Conservation (phyloP, 2,329 filamentous ascomycete genomes). For the Aureobasidium sp. region DNA sequence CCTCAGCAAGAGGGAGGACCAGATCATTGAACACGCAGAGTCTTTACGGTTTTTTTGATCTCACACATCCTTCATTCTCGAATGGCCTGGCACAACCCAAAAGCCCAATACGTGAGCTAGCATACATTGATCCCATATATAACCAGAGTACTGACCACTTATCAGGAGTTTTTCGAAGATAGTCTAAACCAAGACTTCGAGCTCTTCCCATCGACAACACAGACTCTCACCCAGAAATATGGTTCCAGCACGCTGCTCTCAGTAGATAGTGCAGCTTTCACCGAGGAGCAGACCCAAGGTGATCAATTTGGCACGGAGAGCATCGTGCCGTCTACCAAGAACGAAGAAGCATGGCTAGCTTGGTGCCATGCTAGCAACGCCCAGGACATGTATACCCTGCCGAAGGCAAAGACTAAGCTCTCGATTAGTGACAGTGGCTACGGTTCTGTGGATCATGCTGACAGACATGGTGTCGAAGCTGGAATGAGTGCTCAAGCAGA, state of each 20-base stretch:
- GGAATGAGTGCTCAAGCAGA: not conserved
- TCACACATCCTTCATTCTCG: not conserved
- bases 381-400: not conserved
- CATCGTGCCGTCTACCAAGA: not conserved
- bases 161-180: not conserved
- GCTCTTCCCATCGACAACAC: not conserved
- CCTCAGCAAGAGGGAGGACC: not conserved
- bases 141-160: not conserved
- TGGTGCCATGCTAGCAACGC: not conserved
- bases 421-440: conserved; percentile 7
- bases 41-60: not conserved
- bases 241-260: not conserved
- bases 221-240: not conserved
- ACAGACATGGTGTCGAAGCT: not conserved
- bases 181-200: conserved; percentile 1
- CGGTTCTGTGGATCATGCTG: not conserved
- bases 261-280: not conserved
- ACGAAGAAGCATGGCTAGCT: not conserved
- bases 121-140: not conserved
- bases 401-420: not conserved
- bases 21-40: not conserved
- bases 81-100: conserved; percentile 5
- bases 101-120: not conserved
- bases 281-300: not conserved
- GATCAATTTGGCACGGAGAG: not conserved